Conservation (phyloP, 305 asterid species). For the Fraxinus xanthoxyloides region DNA sequence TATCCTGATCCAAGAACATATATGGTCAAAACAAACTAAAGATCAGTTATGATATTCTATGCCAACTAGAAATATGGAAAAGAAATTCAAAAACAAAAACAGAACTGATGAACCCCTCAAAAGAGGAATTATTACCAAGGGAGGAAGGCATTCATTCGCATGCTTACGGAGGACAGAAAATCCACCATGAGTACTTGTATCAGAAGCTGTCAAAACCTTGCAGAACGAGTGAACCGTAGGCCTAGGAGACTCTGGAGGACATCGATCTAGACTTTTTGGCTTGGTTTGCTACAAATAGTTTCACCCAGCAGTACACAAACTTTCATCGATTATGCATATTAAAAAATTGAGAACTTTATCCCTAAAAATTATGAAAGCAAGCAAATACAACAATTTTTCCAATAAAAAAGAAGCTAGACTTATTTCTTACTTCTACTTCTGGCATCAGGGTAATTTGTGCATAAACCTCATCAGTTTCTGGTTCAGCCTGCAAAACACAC, state of each 20-base stretch:
- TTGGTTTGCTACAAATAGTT: constrained; percentile 48
- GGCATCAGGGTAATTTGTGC: constrained; percentile 66
- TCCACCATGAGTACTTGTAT: constrained; percentile 89
- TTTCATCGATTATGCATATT: neutral
- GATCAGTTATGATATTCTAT: neutral
- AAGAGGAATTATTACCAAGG: constrained; percentile 51
- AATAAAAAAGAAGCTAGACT: constrained; percentile 1
- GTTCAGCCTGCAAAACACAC: constrained; percentile 57
- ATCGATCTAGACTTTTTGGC: constrained; percentile 38
- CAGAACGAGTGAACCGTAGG: constrained; percentile 64
- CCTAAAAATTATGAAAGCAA: neutral
- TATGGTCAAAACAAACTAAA: constrained; percentile 15
- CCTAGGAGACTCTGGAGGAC: constrained; percentile 43
- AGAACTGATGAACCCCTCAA: neutral
- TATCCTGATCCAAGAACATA: constrained; percentile 48
- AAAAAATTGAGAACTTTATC: neutral
- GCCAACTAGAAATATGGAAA: neutral
- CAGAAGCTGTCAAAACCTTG: constrained; percentile 73
- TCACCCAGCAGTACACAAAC: neutral
- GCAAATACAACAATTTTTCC: neutral
- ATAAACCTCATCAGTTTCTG: constrained; percentile 70
- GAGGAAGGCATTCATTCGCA: constrained; percentile 84
- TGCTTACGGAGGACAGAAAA: constrained; percentile 75
- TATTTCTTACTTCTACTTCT: constrained; percentile 48
- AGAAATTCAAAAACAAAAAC: neutral